Base-by-base conservation (phyloP, 805 yeast species). In the Blastobotrys parvus region DNA sequence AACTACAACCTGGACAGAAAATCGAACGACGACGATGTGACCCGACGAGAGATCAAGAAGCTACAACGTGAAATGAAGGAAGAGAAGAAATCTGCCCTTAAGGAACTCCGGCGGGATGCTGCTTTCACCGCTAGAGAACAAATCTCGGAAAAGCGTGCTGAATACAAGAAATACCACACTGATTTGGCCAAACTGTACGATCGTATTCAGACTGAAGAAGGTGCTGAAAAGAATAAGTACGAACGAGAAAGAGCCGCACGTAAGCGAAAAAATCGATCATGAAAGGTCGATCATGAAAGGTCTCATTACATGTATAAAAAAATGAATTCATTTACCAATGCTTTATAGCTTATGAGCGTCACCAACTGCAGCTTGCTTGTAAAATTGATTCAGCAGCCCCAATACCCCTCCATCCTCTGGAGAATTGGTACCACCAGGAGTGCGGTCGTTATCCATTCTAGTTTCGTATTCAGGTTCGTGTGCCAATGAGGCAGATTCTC, bases 1-100 rank as follows among this genome's bases (percentile, higher is more conserved):
- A 87, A 88, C 70, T 92, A 81, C 75, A 90, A 89, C 67, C 95
- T 96, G 44, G 96, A 87, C 59, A 85, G 80, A 76, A 89, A 85
- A 67, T 84, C 94, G 6, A 83, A 87, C 62, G 96, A 90, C 61
- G 75, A 82, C 41, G 83, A 89, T 60, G 72, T 79, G 53, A 79
- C 82, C 47, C 74, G 92, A 63, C 85, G 80, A 52, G 97, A 92
- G 63, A 65, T 85, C 53, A 74, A 72, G 60, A 92, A 92, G 71
- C 75, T 90, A 69, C 77, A 75, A 64, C 79, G 82, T 17, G 86
- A 84, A 66, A 67, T 88, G 64, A 92, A 92, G 78, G 83, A 88
- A 64, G 98, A 92, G 66, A 78, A 81, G 60, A 92, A 92, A 68
- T 75, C 80, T 53, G 81, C 89, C 0, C 64, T 92, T 66, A 85